Evolutionary conservation across 1,284 basidiomycete genomes (phyloP).

Genomic region (Cutaneotrichosporon sp.): DNA sequence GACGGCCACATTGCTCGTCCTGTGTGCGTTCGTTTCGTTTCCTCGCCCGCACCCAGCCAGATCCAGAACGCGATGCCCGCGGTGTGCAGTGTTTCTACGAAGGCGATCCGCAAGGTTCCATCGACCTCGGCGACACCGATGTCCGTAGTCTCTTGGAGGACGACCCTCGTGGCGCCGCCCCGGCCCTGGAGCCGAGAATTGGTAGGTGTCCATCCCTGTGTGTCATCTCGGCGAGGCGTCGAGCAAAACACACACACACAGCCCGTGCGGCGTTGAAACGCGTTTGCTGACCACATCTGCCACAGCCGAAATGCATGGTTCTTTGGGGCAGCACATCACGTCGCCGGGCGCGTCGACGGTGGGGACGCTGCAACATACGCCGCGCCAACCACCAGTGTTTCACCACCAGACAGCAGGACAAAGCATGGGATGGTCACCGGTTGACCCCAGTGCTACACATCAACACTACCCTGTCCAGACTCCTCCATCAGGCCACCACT

Average conservation of each 20-base stretch:
- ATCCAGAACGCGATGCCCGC: conserved; percentile 29
- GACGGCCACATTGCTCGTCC: conserved; percentile 16
- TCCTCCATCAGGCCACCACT: too few relatives aligned
- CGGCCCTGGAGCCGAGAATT: conserved; percentile 31
- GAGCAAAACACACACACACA: neutral
- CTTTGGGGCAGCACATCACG: conserved; percentile 7
- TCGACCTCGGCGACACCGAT: neutral
- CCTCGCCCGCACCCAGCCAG: conserved; percentile 28
- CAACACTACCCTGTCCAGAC: too few relatives aligned
- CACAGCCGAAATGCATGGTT: conserved; percentile 22
- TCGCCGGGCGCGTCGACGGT: neutral
- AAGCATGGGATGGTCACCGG: too few relatives aligned
- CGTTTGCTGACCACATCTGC: conserved; percentile 4
- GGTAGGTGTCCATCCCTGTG: conserved; percentile 24
- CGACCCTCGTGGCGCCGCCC: conserved; percentile 14
- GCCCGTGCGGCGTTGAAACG: neutral
- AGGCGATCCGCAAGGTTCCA: conserved; percentile 6
- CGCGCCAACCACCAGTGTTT: neutral
- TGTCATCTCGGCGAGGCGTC: neutral
- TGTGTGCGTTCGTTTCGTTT: conserved; percentile 20
- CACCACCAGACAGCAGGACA: neutral
- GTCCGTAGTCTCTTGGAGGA: neutral
- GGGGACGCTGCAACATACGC: neutral
- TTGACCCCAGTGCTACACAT: too few relatives aligned
- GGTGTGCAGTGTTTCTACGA: conserved; percentile 36